Evolutionary conservation across 164 flowering plant species (phyloP).

Genomic region (Piper betle): DNA sequence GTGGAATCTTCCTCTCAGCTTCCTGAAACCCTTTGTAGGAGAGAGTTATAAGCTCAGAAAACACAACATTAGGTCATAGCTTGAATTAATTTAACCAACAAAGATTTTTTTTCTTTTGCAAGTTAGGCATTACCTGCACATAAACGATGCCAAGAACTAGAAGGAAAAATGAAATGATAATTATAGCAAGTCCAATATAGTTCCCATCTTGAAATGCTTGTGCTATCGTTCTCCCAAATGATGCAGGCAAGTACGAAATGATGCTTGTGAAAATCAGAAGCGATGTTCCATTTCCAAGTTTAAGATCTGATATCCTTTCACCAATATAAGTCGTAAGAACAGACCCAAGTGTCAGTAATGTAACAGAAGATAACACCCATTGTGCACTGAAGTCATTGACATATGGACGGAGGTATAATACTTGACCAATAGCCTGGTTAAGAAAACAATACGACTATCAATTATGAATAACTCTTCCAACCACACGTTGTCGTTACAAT

Average conservation of each 20-base stretch:
- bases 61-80: background rate
- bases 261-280: slow-evolving; percentile 93
- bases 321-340: slow-evolving; percentile 87
- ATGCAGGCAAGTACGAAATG: slow-evolving; percentile 94
- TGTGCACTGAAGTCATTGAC: slow-evolving; percentile 85
- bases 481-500: too few species aligned
- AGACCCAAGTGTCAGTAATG: slow-evolving; percentile 83
- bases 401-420: slow-evolving; percentile 82
- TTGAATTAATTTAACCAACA: slow-evolving; percentile 1
- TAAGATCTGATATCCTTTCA: slow-evolving; percentile 81
- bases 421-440: slow-evolving; percentile 93
- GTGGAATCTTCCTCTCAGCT: slow-evolving; percentile 99
- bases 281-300: slow-evolving; percentile 99
- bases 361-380: slow-evolving; percentile 81
- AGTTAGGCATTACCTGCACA: slow-evolving; percentile 62
- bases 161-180: slow-evolving; percentile 57
- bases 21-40: slow-evolving; percentile 53
- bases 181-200: slow-evolving; percentile 62
- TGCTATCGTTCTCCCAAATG: slow-evolving; percentile 85
- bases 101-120: background rate
- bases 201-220: slow-evolving; percentile 90
- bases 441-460: background rate
- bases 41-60: slow-evolving; percentile 5
- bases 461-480: background rate
- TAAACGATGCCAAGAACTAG: slow-evolving; percentile 91